Conservation (phyloP, 208 protist genomes). For the Balamuthia mandrillaris region DNA sequence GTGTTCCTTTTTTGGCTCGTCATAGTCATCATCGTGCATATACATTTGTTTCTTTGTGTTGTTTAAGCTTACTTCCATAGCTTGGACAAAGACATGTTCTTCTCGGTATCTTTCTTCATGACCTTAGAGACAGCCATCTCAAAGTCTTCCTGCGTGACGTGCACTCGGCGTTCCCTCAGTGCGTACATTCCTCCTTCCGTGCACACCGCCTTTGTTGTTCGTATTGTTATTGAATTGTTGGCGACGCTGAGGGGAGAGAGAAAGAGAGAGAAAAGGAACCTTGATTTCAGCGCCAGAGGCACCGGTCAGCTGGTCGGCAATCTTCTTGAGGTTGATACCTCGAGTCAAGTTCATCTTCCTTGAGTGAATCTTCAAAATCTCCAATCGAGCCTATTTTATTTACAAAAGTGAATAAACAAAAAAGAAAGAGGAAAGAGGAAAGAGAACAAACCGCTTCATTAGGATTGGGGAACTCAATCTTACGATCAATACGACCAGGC, state of each 20-base stretch:
- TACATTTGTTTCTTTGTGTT: too few relatives aligned
- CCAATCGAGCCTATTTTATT: slow-evolving; percentile 74
- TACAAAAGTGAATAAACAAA: not conserved
- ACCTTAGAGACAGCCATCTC: slow-evolving; percentile 98
- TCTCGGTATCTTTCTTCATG: slow-evolving; percentile 46
- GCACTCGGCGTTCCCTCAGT: slow-evolving; percentile 97
- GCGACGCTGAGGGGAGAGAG: not conserved
- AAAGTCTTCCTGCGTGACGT: slow-evolving; percentile 99
- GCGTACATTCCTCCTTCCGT: slow-evolving; percentile 98
- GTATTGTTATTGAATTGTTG: not conserved
- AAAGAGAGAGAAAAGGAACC: slow-evolving; percentile 50
- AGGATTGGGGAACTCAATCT: slow-evolving; percentile 98
- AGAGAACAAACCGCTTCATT: slow-evolving; percentile 59
- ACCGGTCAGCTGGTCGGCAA: slow-evolving; percentile 92
- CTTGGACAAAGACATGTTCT: slow-evolving; percentile 41
- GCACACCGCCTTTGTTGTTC: slow-evolving; percentile 74
- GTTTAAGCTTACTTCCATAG: slow-evolving; percentile 41
- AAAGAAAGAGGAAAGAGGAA: slow-evolving; percentile 31
- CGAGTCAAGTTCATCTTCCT: slow-evolving; percentile 79
- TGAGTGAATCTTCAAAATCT: slow-evolving; percentile 99
- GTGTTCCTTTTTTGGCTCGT: too few relatives aligned
- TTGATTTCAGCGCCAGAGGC: slow-evolving; percentile 99
- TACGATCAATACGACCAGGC: slow-evolving; percentile 98
- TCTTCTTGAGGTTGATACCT: slow-evolving; percentile 96
- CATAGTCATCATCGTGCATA: too few relatives aligned